phyloP scores from a whole-genome alignment of 2,329 filamentous ascomycete species.

The Aureobasidium sp. region DNA sequence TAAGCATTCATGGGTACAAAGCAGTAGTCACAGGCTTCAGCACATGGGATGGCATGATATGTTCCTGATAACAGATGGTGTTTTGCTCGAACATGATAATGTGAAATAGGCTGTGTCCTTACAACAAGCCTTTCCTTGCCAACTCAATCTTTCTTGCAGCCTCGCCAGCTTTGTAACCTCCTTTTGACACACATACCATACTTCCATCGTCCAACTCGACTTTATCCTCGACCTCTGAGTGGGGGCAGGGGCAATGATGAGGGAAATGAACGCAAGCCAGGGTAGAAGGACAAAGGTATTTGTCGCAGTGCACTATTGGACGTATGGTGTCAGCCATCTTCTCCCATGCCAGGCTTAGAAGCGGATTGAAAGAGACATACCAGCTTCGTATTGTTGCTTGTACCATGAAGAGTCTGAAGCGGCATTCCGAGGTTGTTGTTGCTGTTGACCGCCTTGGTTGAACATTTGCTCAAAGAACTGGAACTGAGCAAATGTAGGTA shows the following conservation, averaged over 20 bases:
- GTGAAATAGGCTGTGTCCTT: constrained; percentile 9
- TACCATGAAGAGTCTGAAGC: constrained; percentile 79
- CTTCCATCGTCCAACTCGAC: constrained; percentile 64
- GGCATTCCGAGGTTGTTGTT: constrained; percentile 63
- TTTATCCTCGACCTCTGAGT: constrained; percentile 56
- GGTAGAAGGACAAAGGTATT: constrained; percentile 91
- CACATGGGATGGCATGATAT: neutral
- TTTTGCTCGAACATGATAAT: neutral
- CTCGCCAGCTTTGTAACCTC: constrained; percentile 65
- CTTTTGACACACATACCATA: constrained; percentile 65
- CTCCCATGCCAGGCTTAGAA: too few species aligned
- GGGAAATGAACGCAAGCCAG: constrained; percentile 93
- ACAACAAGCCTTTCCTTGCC: constrained; percentile 69
- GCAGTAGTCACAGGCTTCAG: too few species aligned
- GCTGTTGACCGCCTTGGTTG: constrained; percentile 50
- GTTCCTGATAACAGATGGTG: neutral
- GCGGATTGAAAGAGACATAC: constrained; percentile 35
- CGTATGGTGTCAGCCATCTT: neutral
- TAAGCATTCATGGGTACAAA: too few species aligned
- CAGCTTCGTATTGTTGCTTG: constrained; percentile 57
- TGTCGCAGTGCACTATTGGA: constrained; percentile 66
- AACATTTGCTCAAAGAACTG: constrained; percentile 99
- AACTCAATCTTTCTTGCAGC: constrained; percentile 68
- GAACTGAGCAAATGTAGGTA: constrained; percentile 67
- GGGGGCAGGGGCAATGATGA: constrained; percentile 92